Conservation (phyloP, 257 asterid species). For the Solanum sejunctum region DNA sequence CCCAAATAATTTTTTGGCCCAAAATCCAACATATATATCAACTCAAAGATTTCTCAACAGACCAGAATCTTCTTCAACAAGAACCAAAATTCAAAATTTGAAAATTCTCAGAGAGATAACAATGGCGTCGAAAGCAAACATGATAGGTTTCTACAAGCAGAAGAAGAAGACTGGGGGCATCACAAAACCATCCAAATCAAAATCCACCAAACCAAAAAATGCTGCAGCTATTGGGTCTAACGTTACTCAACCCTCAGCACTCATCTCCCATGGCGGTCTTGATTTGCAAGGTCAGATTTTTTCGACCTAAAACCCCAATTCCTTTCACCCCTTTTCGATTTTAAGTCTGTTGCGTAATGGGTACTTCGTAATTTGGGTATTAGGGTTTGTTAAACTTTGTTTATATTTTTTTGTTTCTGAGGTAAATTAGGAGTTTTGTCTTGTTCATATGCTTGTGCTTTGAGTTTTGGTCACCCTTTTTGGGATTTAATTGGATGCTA, state of each 20-base stretch:
- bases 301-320: not conserved
- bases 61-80: not conserved
- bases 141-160: conserved; percentile 65
- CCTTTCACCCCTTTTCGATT: not conserved
- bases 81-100: not conserved
- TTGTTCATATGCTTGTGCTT: not conserved
- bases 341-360: not conserved
- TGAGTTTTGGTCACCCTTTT: not conserved
- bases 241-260: conserved; percentile 44
- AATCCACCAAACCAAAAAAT: conserved; percentile 13
- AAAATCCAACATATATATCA: not conserved
- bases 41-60: not conserved
- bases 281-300: conserved; percentile 45
- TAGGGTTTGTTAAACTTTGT: not conserved
- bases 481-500: not conserved
- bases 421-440: not conserved
- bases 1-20: not conserved
- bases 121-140: conserved; percentile 28
- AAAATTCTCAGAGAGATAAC: not conserved
- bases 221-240: conserved; percentile 52
- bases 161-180: conserved; percentile 39
- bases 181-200: conserved; percentile 23
- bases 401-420: not conserved
- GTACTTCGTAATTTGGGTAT: not conserved
- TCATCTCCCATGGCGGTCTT: conserved; percentile 44